These are phyloP conservation scores for Colletotrichum ledebouriae DNA, from an alignment of 2,329 filamentous ascomycete genomes.

Conservation along the genomic window DNA sequence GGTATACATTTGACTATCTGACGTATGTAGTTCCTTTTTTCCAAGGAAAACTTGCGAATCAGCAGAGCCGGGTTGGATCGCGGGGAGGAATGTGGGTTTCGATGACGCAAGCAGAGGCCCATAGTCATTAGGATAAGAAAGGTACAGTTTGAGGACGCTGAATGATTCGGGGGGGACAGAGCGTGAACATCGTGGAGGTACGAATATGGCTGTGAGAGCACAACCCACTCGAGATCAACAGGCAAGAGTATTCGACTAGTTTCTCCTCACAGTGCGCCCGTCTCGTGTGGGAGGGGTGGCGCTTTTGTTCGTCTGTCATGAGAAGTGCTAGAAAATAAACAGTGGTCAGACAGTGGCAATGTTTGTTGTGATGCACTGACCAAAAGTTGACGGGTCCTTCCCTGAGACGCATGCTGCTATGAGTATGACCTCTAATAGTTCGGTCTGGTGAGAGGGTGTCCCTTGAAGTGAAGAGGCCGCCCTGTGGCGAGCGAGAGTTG, in stretches of 20 bases:
- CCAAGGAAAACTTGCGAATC: neutral
- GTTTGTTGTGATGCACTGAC: conserved; percentile 38
- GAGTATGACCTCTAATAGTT: conserved; percentile 4
- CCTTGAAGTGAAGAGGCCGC: conserved; percentile 1
- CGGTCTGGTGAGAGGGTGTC: conserved; percentile 2
- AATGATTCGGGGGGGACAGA: conserved; percentile 1
- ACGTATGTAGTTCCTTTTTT: conserved; percentile 5
- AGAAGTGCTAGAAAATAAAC: conserved; percentile 27
- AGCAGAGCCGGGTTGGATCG: neutral
- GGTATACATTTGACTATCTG: conserved; percentile 2
- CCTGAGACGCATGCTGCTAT: neutral
- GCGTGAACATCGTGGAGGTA: conserved; percentile 17
- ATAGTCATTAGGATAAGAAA: too few species aligned
- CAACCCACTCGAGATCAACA: neutral
- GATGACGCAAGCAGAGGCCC: too few species aligned
- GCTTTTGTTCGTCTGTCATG: conserved; percentile 6
- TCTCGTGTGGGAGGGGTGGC: neutral
- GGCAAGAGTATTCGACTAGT: neutral
- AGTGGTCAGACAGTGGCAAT: conserved; percentile 18
- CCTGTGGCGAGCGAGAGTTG: neutral
- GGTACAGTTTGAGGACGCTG: neutral
- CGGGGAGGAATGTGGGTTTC: neutral
- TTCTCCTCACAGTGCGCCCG: conserved; percentile 18
- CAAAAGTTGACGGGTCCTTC: neutral
- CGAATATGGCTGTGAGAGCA: conserved; percentile 10